Evolutionary conservation across 768 basidiomycete species (phyloP).

Genomic region (Tephrocybe sp.): DNA sequence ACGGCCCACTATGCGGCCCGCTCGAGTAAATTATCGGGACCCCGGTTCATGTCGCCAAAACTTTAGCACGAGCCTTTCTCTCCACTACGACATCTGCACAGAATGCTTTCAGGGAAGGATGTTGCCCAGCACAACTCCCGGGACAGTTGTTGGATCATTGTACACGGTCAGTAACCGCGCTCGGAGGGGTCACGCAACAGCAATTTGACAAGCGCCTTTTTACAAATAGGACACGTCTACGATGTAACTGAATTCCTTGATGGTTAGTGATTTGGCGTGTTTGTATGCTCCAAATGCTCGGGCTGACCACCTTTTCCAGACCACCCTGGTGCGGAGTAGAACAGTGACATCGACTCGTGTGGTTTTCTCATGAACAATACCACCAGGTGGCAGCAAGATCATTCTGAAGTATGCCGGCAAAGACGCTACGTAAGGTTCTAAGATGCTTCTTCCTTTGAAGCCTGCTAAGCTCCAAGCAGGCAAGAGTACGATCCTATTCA

Average conservation of each 20-base stretch:
- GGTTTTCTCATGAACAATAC: constrained; percentile 3
- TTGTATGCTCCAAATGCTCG: neutral
- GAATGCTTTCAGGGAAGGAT: constrained; percentile 42
- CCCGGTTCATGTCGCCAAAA: no score
- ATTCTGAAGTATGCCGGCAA: constrained; percentile 88
- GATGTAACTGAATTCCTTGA: constrained; percentile 80
- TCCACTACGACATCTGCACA: constrained; percentile 1
- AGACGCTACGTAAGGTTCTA: constrained; percentile 72
- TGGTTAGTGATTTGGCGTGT: constrained; percentile 34
- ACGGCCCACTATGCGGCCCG: no score
- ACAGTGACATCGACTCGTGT: neutral
- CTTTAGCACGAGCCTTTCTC: no score
- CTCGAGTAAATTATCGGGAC: no score
- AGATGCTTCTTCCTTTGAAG: neutral
- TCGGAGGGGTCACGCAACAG: neutral
- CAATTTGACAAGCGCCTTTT: neutral
- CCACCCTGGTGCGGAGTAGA: constrained; percentile 52
- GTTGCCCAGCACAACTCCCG: constrained; percentile 57
- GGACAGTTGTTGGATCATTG: constrained; percentile 81
- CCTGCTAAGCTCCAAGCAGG: constrained; percentile 29
- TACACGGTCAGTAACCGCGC: constrained; percentile 55
- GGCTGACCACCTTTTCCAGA: constrained; percentile 33
- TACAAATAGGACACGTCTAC: constrained; percentile 60
- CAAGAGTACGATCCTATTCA: constrained; percentile 89
- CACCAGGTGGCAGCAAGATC: constrained; percentile 74